A percentile compares a stretch with the other conserved stretches of the same genome.
Conservation (phyloP, 2,329 filamentous ascomycete species). For the Cladosporium sp. region DNA sequence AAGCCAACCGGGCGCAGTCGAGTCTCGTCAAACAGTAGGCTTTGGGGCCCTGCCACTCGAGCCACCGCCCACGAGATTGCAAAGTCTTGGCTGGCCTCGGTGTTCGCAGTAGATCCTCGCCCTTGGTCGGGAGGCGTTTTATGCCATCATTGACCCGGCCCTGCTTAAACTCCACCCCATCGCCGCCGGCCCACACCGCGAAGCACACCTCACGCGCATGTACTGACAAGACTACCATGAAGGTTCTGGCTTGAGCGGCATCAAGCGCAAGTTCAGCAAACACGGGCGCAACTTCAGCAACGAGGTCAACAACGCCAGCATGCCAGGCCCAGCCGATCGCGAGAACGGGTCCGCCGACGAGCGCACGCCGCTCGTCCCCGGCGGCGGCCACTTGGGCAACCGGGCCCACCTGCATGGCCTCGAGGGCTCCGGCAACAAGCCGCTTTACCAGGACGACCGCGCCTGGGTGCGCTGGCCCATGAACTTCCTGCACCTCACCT, state of each 20-base stretch:
- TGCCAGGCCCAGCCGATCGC: not conserved
- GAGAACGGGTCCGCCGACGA: conserved; percentile 17
- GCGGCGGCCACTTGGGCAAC: conserved; percentile 16
- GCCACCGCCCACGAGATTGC: too few species aligned
- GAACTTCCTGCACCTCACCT: conserved; percentile 32
- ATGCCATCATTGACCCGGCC: conserved; percentile 4
- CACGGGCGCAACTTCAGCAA: conserved; percentile 21
- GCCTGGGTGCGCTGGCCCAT: conserved; percentile 28
- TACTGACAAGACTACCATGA: conserved; percentile 8
- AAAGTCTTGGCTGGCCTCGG: conserved; percentile 4
- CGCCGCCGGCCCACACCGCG: too few species aligned
- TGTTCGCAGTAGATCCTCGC: too few species aligned
- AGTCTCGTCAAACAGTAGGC: conserved; percentile 5
- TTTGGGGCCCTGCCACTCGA: not conserved
- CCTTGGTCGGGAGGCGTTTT: not conserved
- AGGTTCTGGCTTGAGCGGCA: conserved; percentile 3
- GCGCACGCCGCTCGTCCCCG: conserved; percentile 23
- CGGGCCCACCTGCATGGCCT: conserved; percentile 10
- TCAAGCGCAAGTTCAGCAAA: conserved; percentile 20
- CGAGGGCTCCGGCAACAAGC: conserved; percentile 12
- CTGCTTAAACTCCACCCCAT: not conserved
- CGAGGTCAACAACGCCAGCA: conserved; percentile 11
- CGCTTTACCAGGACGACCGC: conserved; percentile 24
- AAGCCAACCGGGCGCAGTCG: conserved; percentile 7
- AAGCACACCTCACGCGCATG: not conserved